Base-by-base conservation (phyloP, 352 stramenopile species). In the Pythium sp. region DNA sequence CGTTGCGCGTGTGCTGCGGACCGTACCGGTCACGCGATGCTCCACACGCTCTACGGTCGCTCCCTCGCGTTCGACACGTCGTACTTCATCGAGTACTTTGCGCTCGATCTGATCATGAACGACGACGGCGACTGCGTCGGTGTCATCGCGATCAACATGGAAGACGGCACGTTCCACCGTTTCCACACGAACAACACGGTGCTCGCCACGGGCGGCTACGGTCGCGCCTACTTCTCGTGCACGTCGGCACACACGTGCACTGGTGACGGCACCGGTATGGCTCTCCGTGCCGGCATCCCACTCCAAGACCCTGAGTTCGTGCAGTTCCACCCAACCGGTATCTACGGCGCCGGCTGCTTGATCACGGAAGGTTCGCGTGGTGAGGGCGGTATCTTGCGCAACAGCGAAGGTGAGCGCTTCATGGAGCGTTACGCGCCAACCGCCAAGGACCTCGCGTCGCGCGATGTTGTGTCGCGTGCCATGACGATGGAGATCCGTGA, bases 71-170 rank as follows among this genome's bases (percentile, higher is more conserved):
- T 98, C 77, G 94, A 99, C 81, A 99, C 96, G 53, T 98, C 92
- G 38, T 98, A 98, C 81, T 99, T 99, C 74, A 98, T 99, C 71
- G 97, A 99, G 78, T 99, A 98, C 81, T 99, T 99, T 79, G 95
- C 94, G 24, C 81, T 98, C 63, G 97, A 99, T 70, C 72, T 99
- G 11, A 93, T 99, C 65, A 98, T 99, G 95, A 90, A 88, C 28
- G 85, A 97, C 49, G 81, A 87, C 7, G 89, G 87, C n/a, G 72
- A 86, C 65, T 98, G 94, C 73, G 84, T 98, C 32, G 97, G 97
- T 61, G 90, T 98, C 57, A 98, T 98, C 67, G 93, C 91, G 58
- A 83, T 99, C 56, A 98, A 98, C 82, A 98, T 98, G 95, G 97
- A 99, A 78, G 96, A 98, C 77, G 96, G 96, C 54, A 98, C 90